phyloP scores from a whole-genome alignment of 768 basidiomycete species.

The Kondoa malvinella region DNA sequence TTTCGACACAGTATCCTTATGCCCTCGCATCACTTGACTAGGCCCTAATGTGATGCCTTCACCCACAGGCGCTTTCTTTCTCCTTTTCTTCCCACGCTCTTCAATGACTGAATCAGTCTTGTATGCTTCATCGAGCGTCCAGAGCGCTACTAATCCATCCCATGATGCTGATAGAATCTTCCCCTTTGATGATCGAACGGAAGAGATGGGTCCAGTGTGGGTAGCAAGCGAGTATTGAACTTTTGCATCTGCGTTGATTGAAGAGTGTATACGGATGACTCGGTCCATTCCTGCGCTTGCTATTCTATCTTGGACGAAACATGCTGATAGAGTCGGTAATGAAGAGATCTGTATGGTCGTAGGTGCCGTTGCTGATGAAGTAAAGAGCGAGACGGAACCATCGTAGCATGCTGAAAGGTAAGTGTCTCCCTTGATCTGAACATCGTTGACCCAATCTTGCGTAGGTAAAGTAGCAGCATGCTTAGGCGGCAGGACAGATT shows the following conservation, averaged over 20 bases:
- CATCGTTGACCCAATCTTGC: constrained; percentile 84
- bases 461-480: constrained; percentile 61
- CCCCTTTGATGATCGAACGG: constrained; percentile 37
- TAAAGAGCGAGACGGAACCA: constrained; percentile 53
- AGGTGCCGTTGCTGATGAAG: constrained; percentile 47
- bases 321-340: constrained; percentile 53
- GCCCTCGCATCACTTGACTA: constrained; percentile 55
- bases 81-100: constrained; percentile 43
- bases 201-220: constrained; percentile 65
- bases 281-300: constrained; percentile 51
- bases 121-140: constrained; percentile 43
- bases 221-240: constrained; percentile 56
- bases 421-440: constrained; percentile 34
- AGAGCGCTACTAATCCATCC: constrained; percentile 72
- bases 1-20: constrained; percentile 63
- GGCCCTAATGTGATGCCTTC: constrained; percentile 43
- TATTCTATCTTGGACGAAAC: constrained; percentile 28
- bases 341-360: constrained; percentile 35
- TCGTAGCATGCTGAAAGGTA: constrained; percentile 62
- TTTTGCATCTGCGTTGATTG: neutral
- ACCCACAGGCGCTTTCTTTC: constrained; percentile 45
- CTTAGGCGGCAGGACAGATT: constrained; percentile 71
- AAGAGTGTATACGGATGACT: constrained; percentile 15
- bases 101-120: constrained; percentile 38
- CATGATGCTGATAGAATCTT: constrained; percentile 68